Percentiles rank a stretch among this genome's conserved stretches.
Evolutionary conservation across 257 asterid genomes (phyloP).

Genomic region (Solanum megistacrolobum): DNA sequence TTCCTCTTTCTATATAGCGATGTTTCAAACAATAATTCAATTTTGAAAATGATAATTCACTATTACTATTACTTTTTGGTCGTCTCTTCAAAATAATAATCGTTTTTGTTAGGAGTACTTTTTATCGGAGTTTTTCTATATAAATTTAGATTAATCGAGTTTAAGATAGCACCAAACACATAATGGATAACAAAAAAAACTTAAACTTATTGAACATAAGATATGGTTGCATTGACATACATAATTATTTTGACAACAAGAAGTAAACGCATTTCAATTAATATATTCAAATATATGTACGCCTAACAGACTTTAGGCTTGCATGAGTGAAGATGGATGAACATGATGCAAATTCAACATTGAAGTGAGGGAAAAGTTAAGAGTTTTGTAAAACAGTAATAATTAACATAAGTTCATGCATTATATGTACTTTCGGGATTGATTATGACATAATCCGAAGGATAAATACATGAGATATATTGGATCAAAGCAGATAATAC

Average conservation of each 20-base stretch:
- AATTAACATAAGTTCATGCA: neutral
- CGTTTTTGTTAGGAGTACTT: neutral
- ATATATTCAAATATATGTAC: neutral
- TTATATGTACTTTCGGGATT: neutral
- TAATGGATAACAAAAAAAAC: neutral
- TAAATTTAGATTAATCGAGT: neutral
- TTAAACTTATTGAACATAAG: neutral
- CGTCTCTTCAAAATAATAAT: neutral
- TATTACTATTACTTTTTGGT: neutral
- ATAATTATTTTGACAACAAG: neutral
- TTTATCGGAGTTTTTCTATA: rapidly evolving
- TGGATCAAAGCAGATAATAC: neutral
- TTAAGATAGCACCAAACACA: neutral
- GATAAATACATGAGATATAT: neutral
- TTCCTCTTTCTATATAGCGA: neutral
- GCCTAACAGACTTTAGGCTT: neutral
- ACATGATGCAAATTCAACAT: neutral
- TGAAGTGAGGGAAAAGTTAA: neutral
- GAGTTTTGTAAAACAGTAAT: neutral
- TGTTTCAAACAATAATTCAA: neutral
- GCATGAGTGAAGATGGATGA: neutral
- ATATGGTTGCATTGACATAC: neutral
- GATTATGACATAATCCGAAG: neutral
- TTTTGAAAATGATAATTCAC: neutral
- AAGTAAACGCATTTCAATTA: neutral